Base-by-base conservation (phyloP, 2,329 filamentous ascomycete species). In the Tolypocladium amazonense region DNA sequence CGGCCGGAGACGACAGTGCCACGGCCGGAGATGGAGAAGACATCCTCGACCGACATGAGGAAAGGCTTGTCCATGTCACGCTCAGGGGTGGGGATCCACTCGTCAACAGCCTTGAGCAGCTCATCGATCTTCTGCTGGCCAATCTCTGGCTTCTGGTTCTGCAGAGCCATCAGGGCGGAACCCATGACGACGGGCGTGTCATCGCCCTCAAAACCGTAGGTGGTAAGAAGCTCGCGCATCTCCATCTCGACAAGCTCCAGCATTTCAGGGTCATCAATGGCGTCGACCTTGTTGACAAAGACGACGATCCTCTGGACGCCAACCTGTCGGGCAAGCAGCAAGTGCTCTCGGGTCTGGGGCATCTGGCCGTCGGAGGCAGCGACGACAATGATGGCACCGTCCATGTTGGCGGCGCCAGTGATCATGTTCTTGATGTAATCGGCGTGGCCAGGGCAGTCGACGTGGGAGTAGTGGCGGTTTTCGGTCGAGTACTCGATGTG, bases 401-500 rank as follows among this genome's bases (percentile, higher is more conserved):
- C 94, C 94, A 99, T 99, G 83, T 92, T 96, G 71, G 95, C 93
- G 64, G 94, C 92, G 87, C 94, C 94, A 67, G 94, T 99, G 77
- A 99, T 99, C 94, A 99, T 99, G 88, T 99, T 99, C 87, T 99
- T 99, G 83, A 99, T 97, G 84, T 99, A 99, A 91, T 99, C 94
- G 79, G 94, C 94, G 88, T 99, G 94, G 79, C 94, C 94, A 61
- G 94, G 94, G 79, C 94, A 99, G 85, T 99, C 94, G 81, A 99
- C 94, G 85, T 99, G 94, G 71, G 94, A 94, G 81, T 99, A 99
- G 82, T 99, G 94, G 73, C 94, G 88, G 74, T 82, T 83, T 0
- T 96, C 90, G 75, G 94, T 99, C 69, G 90, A 80, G 83, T 97
- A 99, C 82, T 99, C 94, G 80, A 99, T 96, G 80, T 99, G 94